A percentile compares a stretch with the other conserved stretches of the same genome.
These are phyloP conservation scores for Plasmodium adleri DNA, from an alignment of 169 alveolate species.

Conservation along the genomic window DNA sequence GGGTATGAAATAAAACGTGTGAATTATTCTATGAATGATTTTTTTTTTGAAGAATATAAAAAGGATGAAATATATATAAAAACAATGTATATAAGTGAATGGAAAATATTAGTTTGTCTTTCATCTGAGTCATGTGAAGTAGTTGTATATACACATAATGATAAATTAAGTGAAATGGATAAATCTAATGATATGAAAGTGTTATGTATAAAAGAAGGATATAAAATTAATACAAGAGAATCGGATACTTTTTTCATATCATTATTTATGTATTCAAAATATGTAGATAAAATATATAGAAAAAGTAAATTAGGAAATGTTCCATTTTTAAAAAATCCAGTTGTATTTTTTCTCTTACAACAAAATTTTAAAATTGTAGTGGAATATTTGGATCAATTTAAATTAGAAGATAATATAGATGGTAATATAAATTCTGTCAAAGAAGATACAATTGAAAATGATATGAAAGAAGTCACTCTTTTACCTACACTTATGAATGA, in stretches of 20 bases:
- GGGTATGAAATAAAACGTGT: constrained; percentile 53
- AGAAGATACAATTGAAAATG: constrained; percentile 15
- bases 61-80: constrained; percentile 12
- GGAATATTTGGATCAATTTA: constrained; percentile 72
- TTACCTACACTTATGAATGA: constrained; percentile 21
- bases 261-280: constrained; percentile 65
- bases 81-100: constrained; percentile 56
- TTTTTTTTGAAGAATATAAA: constrained; percentile 54
- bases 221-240: constrained; percentile 71
- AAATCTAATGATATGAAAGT: constrained; percentile 27
- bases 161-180: neutral
- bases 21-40: constrained; percentile 68
- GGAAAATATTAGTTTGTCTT: constrained; percentile 35
- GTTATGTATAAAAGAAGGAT: constrained; percentile 71
- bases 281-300: constrained; percentile 69
- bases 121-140: constrained; percentile 74
- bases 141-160: constrained; percentile 40
- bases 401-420: constrained; percentile 46
- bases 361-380: constrained; percentile 59
- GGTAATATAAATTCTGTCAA: neutral
- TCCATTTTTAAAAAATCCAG: constrained; percentile 69
- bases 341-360: constrained; percentile 65
- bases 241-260: constrained; percentile 62
- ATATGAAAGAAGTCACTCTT: constrained; percentile 45
- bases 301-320: constrained; percentile 75